Percentiles rank a stretch among this genome's conserved stretches.
phyloP scores from a whole-genome alignment of 2,329 filamentous ascomycete genomes.

The Myotisia sp. region DNA sequence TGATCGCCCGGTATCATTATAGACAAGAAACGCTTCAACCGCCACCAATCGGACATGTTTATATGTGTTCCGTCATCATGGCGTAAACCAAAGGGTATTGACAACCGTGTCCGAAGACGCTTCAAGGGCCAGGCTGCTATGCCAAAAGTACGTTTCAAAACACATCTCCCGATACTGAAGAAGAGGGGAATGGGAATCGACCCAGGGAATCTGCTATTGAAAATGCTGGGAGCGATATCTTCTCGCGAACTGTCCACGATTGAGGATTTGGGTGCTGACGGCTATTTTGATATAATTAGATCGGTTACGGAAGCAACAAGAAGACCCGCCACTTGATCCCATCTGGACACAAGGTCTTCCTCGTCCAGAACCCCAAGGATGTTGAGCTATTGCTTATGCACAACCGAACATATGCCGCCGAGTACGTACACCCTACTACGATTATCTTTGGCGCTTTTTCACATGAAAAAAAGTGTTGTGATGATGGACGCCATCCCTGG shows the following conservation, averaged over 20 bases:
- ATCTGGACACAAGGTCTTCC: slow-evolving; percentile 98
- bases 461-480: too few species aligned
- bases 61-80: slow-evolving; percentile 80
- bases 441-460: slow-evolving; percentile 97
- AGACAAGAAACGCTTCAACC: slow-evolving; percentile 90
- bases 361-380: slow-evolving; percentile 92
- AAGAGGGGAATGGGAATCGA: background rate
- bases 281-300: slow-evolving; percentile 48
- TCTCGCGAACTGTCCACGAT: too few species aligned
- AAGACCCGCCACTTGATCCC: slow-evolving; percentile 99
- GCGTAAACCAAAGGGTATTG: slow-evolving; percentile 99
- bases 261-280: too few species aligned
- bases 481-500: too few species aligned
- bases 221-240: too few species aligned
- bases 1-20: too few species aligned
- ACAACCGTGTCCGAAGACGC: slow-evolving; percentile 91
- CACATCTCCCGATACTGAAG: background rate
- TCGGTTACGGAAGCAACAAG: slow-evolving; percentile 98
- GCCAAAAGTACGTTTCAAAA: slow-evolving; percentile 69
- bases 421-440: slow-evolving; percentile 61
- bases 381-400: slow-evolving; percentile 98
- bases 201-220: too few species aligned
- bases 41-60: slow-evolving; percentile 96
- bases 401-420: slow-evolving; percentile 97
- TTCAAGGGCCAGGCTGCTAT: slow-evolving; percentile 93